A percentile compares a stretch with the other conserved stretches of the same genome.
These are phyloP conservation scores for Gliomastix tumulicola DNA, from an alignment of 2,329 filamentous ascomycete species.

Conservation along the genomic window DNA sequence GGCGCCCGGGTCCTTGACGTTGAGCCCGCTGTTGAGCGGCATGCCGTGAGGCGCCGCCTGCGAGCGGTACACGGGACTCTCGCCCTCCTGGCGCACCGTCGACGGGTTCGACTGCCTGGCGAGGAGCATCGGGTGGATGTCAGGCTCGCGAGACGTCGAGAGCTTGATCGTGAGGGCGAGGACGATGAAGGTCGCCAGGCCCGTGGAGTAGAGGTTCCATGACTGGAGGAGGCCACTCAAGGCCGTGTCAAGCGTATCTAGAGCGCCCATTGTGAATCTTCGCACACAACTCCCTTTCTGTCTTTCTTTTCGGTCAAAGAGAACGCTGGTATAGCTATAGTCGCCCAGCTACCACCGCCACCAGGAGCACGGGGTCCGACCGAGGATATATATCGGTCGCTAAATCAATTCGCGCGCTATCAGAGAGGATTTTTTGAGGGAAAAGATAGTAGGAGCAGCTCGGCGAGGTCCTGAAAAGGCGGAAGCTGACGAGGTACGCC, in stretches of 20 bases:
- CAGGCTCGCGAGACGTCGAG: slow-evolving; percentile 68
- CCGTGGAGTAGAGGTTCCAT: slow-evolving; percentile 77
- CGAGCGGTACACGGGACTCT: slow-evolving; percentile 82
- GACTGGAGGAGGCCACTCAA: slow-evolving; percentile 64
- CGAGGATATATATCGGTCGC: too few relatives aligned
- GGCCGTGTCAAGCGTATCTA: slow-evolving; percentile 63
- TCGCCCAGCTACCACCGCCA: background rate
- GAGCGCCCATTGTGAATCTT: slow-evolving; percentile 31
- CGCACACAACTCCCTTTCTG: slow-evolving; percentile 10
- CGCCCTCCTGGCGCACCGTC: slow-evolving; percentile 72
- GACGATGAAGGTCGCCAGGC: slow-evolving; percentile 58
- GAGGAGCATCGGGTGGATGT: slow-evolving; percentile 86
- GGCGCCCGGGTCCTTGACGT: slow-evolving; percentile 72
- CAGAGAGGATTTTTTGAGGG: too few relatives aligned
- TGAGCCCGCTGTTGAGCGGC: slow-evolving; percentile 68
- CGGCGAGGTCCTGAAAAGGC: too few relatives aligned
- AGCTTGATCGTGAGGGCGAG: slow-evolving; percentile 65
- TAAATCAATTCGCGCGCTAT: too few relatives aligned
- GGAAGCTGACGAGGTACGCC: too few relatives aligned
- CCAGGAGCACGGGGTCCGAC: background rate
- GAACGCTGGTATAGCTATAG: too few relatives aligned
- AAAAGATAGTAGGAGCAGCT: too few relatives aligned
- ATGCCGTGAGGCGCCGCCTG: slow-evolving; percentile 80
- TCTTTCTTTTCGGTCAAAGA: slow-evolving; percentile 3
- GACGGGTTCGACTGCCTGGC: slow-evolving; percentile 76